phyloP scores from a whole-genome alignment of 2,329 filamentous ascomycete genomes.

The Aspergillus aculeatus region DNA sequence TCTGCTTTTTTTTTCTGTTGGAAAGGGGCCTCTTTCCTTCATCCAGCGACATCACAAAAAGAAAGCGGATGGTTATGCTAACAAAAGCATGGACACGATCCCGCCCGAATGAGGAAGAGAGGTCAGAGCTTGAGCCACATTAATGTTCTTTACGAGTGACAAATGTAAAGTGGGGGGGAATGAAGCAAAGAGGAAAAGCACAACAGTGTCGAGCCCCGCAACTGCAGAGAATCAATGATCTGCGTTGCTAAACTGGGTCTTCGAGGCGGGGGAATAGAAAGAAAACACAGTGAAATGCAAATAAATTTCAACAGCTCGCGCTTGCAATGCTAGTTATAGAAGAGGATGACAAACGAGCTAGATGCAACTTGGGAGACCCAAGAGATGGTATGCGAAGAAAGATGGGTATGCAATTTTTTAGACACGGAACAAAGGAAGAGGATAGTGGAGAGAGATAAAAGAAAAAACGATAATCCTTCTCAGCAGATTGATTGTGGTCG shows the following conservation, averaged over 20 bases:
- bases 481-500: conserved; percentile 11
- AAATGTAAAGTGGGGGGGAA: neutral
- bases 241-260: neutral
- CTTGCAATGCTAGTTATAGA: conserved; percentile 48
- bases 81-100: neutral
- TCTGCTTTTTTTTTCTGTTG: conserved; percentile 18
- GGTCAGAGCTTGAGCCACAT: conserved; percentile 23
- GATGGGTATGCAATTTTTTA: conserved; percentile 39
- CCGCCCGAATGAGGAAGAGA: neutral
- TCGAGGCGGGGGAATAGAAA: conserved; percentile 3
- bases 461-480: conserved; percentile 9
- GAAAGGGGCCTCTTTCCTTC: conserved; percentile 18
- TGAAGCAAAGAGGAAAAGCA: conserved; percentile 1
- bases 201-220: neutral
- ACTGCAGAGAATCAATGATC: neutral
- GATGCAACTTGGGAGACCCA: conserved; percentile 36
- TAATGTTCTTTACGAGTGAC: conserved; percentile 17
- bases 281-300: conserved; percentile 22
- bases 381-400: conserved; percentile 30
- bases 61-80: neutral
- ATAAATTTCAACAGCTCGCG: conserved; percentile 42
- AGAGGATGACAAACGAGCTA: conserved; percentile 28
- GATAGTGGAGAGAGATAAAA: conserved; percentile 6
- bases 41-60: conserved; percentile 17
- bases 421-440: conserved; percentile 20